phyloP scores from a whole-genome alignment of 2,329 filamentous ascomycete genomes.

The Zasmidium angulare region DNA sequence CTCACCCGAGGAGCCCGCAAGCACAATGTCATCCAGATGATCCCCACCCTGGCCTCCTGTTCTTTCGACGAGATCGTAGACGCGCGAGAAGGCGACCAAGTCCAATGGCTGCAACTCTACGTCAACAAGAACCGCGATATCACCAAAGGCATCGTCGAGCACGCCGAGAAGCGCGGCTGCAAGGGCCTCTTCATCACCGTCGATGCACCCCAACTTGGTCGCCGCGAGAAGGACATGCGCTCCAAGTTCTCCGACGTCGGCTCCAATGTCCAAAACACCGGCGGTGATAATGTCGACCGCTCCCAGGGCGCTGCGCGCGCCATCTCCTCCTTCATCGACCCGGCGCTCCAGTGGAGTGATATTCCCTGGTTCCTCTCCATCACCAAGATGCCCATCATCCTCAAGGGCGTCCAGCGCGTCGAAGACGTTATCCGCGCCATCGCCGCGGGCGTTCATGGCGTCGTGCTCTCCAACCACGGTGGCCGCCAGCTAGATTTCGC shows the following conservation, averaged over 20 bases:
- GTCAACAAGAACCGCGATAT: slow-evolving; percentile 92
- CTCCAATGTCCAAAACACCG: slow-evolving; percentile 71
- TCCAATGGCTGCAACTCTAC: slow-evolving; percentile 89
- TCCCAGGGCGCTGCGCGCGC: slow-evolving; percentile 91
- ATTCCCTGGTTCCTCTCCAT: slow-evolving; percentile 73
- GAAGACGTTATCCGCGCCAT: slow-evolving; percentile 88
- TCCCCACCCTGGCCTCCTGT: slow-evolving; percentile 93
- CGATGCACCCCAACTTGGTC: slow-evolving; percentile 90
- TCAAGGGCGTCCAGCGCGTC: slow-evolving; percentile 95
- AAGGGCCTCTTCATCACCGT: slow-evolving; percentile 98
- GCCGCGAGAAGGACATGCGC: slow-evolving; percentile 97
- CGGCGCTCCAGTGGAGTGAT: slow-evolving; percentile 87
- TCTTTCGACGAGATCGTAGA: slow-evolving; percentile 97
- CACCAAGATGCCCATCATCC: slow-evolving; percentile 90
- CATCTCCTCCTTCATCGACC: slow-evolving; percentile 96
- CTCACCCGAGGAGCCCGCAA: slow-evolving; percentile 80
- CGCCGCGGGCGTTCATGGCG: slow-evolving; percentile 72
- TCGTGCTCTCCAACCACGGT: slow-evolving; percentile 94
- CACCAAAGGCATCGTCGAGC: slow-evolving; percentile 84
- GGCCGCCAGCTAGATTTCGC: slow-evolving; percentile 92
- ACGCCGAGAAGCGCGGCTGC: slow-evolving; percentile 89
- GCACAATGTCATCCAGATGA: slow-evolving; percentile 96
- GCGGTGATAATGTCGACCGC: slow-evolving; percentile 72
- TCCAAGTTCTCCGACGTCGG: slow-evolving; percentile 73
- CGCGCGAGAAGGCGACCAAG: slow-evolving; percentile 73